These are phyloP conservation scores for Phaffomyces opuntiae DNA, from an alignment of 805 yeast genomes.

Conservation along the genomic window DNA sequence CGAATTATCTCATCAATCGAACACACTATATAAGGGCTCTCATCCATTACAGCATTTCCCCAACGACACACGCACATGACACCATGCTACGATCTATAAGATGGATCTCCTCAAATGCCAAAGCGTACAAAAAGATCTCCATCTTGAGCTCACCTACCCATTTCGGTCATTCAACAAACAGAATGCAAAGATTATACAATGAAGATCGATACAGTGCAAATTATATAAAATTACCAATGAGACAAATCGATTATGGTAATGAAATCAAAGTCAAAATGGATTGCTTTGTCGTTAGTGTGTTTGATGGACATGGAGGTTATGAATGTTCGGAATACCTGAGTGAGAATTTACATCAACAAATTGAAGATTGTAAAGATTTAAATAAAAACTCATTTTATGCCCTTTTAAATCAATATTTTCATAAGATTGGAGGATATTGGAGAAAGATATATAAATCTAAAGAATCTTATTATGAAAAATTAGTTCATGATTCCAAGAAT, in stretches of 20 bases:
- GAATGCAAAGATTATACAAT: constrained; percentile 71
- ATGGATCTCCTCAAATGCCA: constrained; percentile 11
- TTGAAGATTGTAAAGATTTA: constrained; percentile 35
- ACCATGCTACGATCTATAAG: too few relatives aligned
- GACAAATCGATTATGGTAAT: constrained; percentile 20
- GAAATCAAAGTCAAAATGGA: constrained; percentile 10
- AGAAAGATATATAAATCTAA: constrained; percentile 55
- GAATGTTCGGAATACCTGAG: constrained; percentile 61
- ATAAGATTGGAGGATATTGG: constrained; percentile 78
- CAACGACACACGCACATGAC: too few relatives aligned
- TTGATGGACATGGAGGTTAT: constrained; percentile 94
- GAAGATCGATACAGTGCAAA: constrained; percentile 76
- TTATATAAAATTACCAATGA: constrained; percentile 42
- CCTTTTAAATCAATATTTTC: constrained; percentile 47
- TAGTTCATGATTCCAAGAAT: constrained; percentile 21
- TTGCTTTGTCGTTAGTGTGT: constrained; percentile 67
- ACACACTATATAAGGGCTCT: too few relatives aligned
- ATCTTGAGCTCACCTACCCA: constrained; percentile 47
- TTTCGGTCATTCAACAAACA: constrained; percentile 69
- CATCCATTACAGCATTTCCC: too few relatives aligned
- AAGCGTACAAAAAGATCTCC: constrained; percentile 13
- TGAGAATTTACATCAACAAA: constrained; percentile 42
- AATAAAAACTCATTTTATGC: constrained; percentile 30
- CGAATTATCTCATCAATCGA: too few relatives aligned
- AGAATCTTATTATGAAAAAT: constrained; percentile 26